These are phyloP conservation scores for Pichia nakasei DNA, from an alignment of 805 yeast genomes.

Conservation along the genomic window DNA sequence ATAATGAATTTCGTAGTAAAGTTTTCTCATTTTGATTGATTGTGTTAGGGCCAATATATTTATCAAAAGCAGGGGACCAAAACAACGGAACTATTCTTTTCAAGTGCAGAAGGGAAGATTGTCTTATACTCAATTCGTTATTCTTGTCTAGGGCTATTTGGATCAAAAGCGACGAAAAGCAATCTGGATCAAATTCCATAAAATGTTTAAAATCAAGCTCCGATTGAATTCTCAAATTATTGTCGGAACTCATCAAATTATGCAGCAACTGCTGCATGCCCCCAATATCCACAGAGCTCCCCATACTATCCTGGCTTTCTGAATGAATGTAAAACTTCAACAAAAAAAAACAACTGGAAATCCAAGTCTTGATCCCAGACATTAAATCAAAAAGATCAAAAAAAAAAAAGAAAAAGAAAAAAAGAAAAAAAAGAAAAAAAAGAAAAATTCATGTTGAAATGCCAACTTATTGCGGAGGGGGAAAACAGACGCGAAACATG, in stretches of 20 bases:
- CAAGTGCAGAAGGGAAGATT: slow-evolving; percentile 56
- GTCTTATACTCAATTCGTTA: slow-evolving; percentile 36
- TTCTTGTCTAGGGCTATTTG: slow-evolving; percentile 29
- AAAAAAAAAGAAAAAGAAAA: too few species aligned
- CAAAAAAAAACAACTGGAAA: too few species aligned
- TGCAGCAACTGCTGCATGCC: slow-evolving; percentile 13
- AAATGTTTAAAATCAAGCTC: slow-evolving; percentile 39
- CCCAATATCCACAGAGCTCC: neutral
- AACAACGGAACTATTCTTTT: slow-evolving; percentile 59
- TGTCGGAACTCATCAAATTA: slow-evolving; percentile 33
- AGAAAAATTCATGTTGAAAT: too few species aligned
- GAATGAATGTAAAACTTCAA: too few species aligned
- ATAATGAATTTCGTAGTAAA: slow-evolving; percentile 39
- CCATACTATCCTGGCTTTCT: too few species aligned
- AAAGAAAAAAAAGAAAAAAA: too few species aligned
- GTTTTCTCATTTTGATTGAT: slow-evolving; percentile 44
- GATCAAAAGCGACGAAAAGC: slow-evolving; percentile 34
- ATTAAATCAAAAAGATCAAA: too few species aligned
- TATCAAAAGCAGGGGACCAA: slow-evolving; percentile 81
- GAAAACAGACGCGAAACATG: too few species aligned
- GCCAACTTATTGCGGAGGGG: too few species aligned
- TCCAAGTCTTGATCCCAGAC: neutral
- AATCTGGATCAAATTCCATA: slow-evolving; percentile 42
- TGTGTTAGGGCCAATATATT: slow-evolving; percentile 51
- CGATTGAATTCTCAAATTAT: slow-evolving; percentile 40